These are phyloP conservation scores for Pseudocercospora fuligena DNA, from an alignment of 2,329 filamentous ascomycete genomes.

Conservation along the genomic window DNA sequence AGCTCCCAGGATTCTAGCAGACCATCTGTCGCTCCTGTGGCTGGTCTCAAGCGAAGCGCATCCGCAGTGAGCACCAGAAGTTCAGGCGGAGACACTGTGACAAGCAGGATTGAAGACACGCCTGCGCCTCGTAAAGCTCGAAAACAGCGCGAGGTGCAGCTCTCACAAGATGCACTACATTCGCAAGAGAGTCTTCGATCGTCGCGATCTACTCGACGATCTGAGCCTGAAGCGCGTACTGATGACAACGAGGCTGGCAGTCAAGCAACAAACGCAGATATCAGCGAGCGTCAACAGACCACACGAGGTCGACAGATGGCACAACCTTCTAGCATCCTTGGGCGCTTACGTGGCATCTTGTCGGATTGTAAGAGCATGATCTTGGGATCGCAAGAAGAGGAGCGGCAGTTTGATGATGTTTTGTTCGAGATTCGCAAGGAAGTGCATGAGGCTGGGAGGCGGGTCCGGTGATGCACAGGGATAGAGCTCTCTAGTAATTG, in stretches of 20 bases:
- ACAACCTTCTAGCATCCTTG: constrained; percentile 57
- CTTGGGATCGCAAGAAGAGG: constrained; percentile 68
- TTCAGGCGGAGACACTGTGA: background rate
- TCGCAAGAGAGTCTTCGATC: background rate
- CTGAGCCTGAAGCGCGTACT: constrained; percentile 1
- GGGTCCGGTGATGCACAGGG: background rate
- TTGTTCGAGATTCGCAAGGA: constrained; percentile 78
- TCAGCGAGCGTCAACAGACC: constrained; percentile 1
- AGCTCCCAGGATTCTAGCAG: constrained; percentile 20
- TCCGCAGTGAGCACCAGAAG: constrained; percentile 29
- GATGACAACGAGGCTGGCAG: background rate
- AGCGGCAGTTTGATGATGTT: constrained; percentile 75
- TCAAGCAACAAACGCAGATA: background rate
- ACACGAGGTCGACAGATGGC: constrained; percentile 41
- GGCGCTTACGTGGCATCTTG: constrained; percentile 61
- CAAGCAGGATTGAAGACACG: constrained; percentile 24
- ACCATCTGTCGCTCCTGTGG: constrained; percentile 11
- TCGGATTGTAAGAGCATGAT: constrained; percentile 63
- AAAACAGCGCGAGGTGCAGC: constrained; percentile 30
- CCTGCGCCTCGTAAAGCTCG: constrained; percentile 33
- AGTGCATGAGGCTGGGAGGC: constrained; percentile 67
- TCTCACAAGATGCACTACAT: background rate
- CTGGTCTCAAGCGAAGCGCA: constrained; percentile 36
- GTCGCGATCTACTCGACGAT: background rate
- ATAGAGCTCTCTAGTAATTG: background rate